Base-by-base conservation (phyloP, 2,329 filamentous ascomycete genomes). In the Pseudocercospora musae region DNA sequence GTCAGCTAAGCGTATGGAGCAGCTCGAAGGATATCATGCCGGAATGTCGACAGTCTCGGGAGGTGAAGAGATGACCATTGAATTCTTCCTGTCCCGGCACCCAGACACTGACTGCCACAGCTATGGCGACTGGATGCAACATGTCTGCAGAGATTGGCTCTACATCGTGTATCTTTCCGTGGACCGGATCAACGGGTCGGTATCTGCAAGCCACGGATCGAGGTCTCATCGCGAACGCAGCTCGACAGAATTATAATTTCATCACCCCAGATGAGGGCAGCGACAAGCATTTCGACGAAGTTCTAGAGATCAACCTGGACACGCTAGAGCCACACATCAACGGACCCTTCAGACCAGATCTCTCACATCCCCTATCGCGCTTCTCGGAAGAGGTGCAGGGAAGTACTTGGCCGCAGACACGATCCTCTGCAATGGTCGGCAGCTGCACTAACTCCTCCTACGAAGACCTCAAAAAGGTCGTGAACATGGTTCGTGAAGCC, bases 291-390 rank as follows among this genome's bases (percentile, higher is more conserved):
- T 99, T 98, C 79, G 95, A 99, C 78, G 86, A 98, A 81, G 80
- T 97, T 70, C 92, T 98, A 74, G 94, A 97, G 81, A 91, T 99
- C 81, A 94, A 99, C 84, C 87, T 99, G 59, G 89, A 87, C 62
- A 90, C 94, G 80, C 89, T 99, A 53, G 95, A 99, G 84, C 95
- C 95, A 70, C 92, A 98, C 78, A 92, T 99, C 83, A 99, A 99
- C 84, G 95, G 95, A 69, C 95, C 95, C 68, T 98, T 98, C 87
- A 99, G 95, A 29, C 95, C 95, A 65, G 95, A 99, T 87, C 85
- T 99, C 81, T 93, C 92, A 60, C 98, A 94, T 7, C 95, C 95
- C 55, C 96, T 99, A 78, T 96, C 92, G 81, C 94, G 97, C 84
- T 96, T 98, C 83, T 92, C 90, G 80, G 89, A 95, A 75, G 91